These are phyloP conservation scores for Xylaria sp. DNA, from an alignment of 2,329 filamentous ascomycete species.

Conservation along the genomic window DNA sequence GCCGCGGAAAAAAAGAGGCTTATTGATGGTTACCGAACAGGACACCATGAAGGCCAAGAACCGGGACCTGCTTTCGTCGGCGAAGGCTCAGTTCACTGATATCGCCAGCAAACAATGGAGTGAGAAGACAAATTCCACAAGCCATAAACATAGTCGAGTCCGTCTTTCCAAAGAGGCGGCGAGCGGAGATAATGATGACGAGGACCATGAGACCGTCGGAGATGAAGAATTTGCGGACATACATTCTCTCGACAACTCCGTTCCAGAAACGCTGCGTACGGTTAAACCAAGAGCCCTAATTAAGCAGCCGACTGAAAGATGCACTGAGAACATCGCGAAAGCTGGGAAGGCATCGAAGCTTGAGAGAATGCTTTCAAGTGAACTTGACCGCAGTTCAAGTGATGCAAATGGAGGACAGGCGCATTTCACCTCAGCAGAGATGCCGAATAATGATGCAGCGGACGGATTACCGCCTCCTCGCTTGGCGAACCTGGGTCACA, in stretches of 20 bases:
- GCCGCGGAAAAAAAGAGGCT: slow-evolving; percentile 42
- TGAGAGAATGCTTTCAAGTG: background rate
- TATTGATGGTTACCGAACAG: slow-evolving; percentile 42
- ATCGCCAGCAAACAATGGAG: background rate
- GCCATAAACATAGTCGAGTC: background rate
- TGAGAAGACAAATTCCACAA: background rate
- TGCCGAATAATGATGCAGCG: slow-evolving; percentile 4
- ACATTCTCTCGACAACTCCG: background rate
- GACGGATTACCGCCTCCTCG: slow-evolving; percentile 26
- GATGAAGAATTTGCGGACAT: background rate
- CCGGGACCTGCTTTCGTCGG: background rate
- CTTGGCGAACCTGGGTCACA: slow-evolving; percentile 28
- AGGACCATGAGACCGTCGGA: background rate
- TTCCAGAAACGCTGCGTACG: background rate
- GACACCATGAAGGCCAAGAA: slow-evolving; percentile 5
- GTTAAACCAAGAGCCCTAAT: background rate
- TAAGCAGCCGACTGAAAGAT: background rate
- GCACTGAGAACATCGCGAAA: background rate
- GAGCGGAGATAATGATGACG: background rate
- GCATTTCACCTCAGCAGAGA: background rate
- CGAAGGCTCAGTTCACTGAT: background rate
- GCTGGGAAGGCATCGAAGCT: background rate
- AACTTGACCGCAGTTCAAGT: background rate
- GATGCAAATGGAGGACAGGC: background rate
- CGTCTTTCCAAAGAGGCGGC: background rate